Evolutionary conservation across 2,329 filamentous ascomycete genomes (phyloP).

Genomic region (Fusarium pseudocircinatum): DNA sequence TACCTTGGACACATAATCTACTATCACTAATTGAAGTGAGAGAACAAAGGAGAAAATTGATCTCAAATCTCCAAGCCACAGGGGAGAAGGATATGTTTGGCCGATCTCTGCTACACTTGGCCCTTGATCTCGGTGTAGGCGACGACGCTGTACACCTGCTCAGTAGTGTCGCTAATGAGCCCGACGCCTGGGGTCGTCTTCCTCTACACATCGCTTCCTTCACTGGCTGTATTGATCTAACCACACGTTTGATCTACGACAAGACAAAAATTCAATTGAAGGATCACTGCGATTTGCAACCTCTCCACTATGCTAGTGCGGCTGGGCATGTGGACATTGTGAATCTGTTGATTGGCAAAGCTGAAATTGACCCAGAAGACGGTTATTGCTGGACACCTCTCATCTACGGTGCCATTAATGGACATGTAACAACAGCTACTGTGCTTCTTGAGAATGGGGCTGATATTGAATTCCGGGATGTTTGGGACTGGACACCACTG

Average conservation of each 20-base stretch:
- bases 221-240: not conserved
- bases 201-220: not conserved
- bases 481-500: fast-evolving
- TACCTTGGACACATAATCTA: not conserved
- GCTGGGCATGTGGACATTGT: not conserved
- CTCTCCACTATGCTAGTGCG: not conserved
- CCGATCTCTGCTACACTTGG: not conserved
- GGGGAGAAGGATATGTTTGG: not conserved
- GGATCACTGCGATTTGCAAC: not conserved
- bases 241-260: not conserved
- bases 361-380: not conserved
- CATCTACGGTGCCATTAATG: fast-evolving
- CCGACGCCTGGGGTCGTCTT: not conserved
- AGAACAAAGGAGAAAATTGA: fast-evolving
- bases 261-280: fast-evolving
- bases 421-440: not conserved
- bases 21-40: not conserved
- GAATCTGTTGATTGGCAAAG: not conserved
- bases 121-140: not conserved
- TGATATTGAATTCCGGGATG: fast-evolving
- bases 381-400: fast-evolving
- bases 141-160: not conserved
- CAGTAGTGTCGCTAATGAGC: not conserved
- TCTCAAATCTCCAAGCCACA: fast-evolving
- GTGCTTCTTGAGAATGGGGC: not conserved